These are phyloP conservation scores for Clavaria fumosa DNA, from an alignment of 768 basidiomycete genomes.

Conservation along the genomic window DNA sequence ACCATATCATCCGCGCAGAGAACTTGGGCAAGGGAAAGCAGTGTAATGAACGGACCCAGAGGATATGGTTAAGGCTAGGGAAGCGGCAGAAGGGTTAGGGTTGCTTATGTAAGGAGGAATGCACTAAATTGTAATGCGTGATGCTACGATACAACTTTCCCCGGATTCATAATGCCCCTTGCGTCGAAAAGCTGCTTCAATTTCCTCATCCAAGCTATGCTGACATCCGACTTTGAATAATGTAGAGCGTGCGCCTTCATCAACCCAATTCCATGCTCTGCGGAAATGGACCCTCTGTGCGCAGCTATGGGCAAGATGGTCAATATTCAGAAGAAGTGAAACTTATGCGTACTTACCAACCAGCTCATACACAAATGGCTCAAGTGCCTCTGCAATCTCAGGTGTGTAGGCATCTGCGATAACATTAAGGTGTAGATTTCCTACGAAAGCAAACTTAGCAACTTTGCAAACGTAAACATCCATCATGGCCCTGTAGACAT, in stretches of 20 bases:
- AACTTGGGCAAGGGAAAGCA: background rate
- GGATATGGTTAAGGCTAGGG: constrained; percentile 39
- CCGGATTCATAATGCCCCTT: constrained; percentile 84
- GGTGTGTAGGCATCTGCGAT: constrained; percentile 68
- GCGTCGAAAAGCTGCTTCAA: constrained; percentile 87
- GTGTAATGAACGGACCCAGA: constrained; percentile 24
- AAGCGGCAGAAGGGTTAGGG: too few relatives aligned
- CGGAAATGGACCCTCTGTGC: constrained; percentile 82
- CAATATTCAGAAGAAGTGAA: constrained; percentile 1
- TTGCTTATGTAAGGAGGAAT: too few relatives aligned
- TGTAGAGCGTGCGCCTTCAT: constrained; percentile 86
- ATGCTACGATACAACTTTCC: constrained; percentile 53
- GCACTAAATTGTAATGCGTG: too few relatives aligned
- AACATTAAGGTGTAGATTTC: constrained; percentile 89
- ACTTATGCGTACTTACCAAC: constrained; percentile 38
- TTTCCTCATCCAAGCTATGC: constrained; percentile 79
- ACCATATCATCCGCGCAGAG: constrained; percentile 1
- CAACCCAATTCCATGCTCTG: constrained; percentile 93
- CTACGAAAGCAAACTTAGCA: too few relatives aligned
- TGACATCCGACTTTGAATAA: constrained; percentile 71
- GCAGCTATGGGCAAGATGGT: constrained; percentile 30
- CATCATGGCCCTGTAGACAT: too few relatives aligned
- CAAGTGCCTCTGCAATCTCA: constrained; percentile 75
- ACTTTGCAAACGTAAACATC: too few relatives aligned
- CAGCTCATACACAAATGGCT: constrained; percentile 91